phyloP scores from a whole-genome alignment of 202 grass and related monocot species.

The Carex sylvatica region DNA sequence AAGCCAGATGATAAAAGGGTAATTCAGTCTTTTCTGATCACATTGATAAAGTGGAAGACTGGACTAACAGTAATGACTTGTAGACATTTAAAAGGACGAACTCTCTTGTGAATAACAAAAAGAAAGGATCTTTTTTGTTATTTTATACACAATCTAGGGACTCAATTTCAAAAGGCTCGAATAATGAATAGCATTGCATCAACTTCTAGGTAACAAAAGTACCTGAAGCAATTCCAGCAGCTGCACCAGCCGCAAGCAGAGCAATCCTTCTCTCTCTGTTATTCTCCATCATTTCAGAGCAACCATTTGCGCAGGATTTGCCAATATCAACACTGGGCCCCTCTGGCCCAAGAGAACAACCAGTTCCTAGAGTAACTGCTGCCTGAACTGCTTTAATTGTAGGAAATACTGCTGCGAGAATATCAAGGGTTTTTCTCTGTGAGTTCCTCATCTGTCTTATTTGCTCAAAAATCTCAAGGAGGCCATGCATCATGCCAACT shows the following conservation, averaged over 20 bases:
- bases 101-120: not conserved
- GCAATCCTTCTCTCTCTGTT: conserved; percentile 93
- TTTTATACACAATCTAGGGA: conserved; percentile 1
- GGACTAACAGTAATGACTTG: not conserved
- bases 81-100: not conserved
- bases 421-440: conserved; percentile 78
- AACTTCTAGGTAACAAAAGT: conserved; percentile 5
- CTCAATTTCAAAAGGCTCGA: not conserved
- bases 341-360: conserved; percentile 94
- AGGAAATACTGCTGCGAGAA: conserved; percentile 69
- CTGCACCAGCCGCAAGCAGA: conserved; percentile 91
- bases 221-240: conserved; percentile 99
- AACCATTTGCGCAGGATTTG: conserved; percentile 90
- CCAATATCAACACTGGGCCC: conserved; percentile 97
- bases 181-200: not conserved
- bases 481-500: conserved; percentile 98
- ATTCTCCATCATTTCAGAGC: conserved; percentile 99
- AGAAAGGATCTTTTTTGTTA: not conserved
- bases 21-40: not conserved
- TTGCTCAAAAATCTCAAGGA: conserved; percentile 98
- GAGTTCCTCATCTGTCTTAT: conserved; percentile 76
- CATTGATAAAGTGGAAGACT: not conserved
- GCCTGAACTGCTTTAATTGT: conserved; percentile 94
- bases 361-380: conserved; percentile 84
- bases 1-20: not conserved